Percentiles rank a stretch among this genome's conserved stretches.
Evolutionary conservation across 2,329 filamentous ascomycete genomes (phyloP).

Genomic region (Rhinocladiella mackenziei): DNA sequence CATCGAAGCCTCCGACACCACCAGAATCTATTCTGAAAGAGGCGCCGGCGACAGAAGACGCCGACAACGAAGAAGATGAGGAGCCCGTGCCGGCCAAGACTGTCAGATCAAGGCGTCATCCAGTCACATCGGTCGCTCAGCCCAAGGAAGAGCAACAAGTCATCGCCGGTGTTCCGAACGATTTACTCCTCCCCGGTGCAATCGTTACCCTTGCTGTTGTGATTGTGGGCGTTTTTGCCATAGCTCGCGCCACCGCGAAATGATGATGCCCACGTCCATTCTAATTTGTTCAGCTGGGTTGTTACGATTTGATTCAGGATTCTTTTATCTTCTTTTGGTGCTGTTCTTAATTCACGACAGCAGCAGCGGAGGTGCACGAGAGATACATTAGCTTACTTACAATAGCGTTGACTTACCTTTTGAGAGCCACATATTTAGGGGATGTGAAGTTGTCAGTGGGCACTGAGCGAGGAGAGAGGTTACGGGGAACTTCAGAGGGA

Average conservation of each 20-base stretch:
- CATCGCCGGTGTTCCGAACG: conserved; percentile 88
- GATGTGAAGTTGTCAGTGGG: no score
- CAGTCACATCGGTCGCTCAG: conserved; percentile 39
- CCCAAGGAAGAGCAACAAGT: conserved; percentile 65
- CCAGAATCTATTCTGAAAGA: conserved; percentile 49
- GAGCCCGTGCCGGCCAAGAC: conserved; percentile 11
- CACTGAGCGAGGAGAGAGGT: no score
- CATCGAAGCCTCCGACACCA: conserved; percentile 50
- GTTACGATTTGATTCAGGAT: conserved; percentile 2
- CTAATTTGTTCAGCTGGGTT: background rate
- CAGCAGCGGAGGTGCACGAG: no score
- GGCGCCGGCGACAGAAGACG: conserved; percentile 46
- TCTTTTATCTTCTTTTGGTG: background rate
- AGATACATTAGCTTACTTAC: no score
- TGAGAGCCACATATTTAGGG: no score
- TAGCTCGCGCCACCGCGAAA: conserved; percentile 55
- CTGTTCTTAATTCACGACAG: no score
- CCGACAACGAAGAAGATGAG: conserved; percentile 50
- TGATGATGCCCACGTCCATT: conserved; percentile 8
- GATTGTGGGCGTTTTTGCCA: conserved; percentile 87
- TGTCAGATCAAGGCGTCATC: conserved; percentile 16
- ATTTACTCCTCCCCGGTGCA: conserved; percentile 85
- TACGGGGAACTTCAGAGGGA: no score
- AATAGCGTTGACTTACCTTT: no score
- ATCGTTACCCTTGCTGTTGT: conserved; percentile 94